Evolutionary conservation across 495 filamentous ascomycete species (phyloP), one percentile per base, ranked within the genome.

Genomic region (Staphylotrichum tortipilum): DNA sequence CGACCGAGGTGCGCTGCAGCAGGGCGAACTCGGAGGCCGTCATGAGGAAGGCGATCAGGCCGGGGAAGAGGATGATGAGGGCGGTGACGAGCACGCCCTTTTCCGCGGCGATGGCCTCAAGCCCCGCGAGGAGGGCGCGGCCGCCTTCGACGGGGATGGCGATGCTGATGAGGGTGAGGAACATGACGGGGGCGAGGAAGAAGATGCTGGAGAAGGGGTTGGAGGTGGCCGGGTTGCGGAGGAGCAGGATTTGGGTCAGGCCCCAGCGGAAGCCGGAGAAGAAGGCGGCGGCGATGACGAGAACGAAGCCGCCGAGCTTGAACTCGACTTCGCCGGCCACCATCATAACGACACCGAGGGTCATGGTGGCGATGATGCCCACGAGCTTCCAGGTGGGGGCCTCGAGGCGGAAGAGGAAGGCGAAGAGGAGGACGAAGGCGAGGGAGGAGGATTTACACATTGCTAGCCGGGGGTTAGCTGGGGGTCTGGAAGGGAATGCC

Each of bases 381-480:
- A 94, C 84, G 18, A 99, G 77, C 55, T 82, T 84, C 71, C 86
- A 81, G 0, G 90, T 95, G 0, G 88, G 88, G 6, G 78, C 76
- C 67, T 99, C 94, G 24, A 99, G 82, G 30, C 84, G 83, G 74
- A 99, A 97, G 42, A 94, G 59, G 64, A 99, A 94, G 50, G 94
- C 94, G 68, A 99, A 99, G 47, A 94, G 58, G 7, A 99, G 83
- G 39, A 99, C 92, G 60, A 99, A 97, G 31, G 85, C 89, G 15
- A 97, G 78, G 29, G 89, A 85, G 18, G 89, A 95, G 4, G 92
- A 97, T 80, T 99, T 99, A 68, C 92, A 97, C 94, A 99, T 99
- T 48, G 91, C 85, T 88, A 54, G 5, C 5, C n/a, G 41, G 34
- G 36, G n/a, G n/a, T n/a, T n/a, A n/a, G n/a, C n/a, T n/a, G n/a